phyloP scores from a whole-genome alignment of 805 yeast species.

The Lachancea cidri region DNA sequence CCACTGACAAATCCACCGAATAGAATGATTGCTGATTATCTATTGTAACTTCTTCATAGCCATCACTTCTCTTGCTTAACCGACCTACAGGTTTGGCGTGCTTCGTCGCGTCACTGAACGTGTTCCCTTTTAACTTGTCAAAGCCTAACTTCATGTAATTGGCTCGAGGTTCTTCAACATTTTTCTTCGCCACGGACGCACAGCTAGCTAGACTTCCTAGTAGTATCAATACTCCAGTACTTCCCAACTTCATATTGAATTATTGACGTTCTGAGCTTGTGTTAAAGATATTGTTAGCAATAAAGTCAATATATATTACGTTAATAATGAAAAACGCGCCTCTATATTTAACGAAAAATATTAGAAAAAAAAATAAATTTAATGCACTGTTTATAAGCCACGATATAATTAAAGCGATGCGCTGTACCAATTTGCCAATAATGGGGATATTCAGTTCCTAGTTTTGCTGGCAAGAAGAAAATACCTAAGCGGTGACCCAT shows the following conservation, averaged over 20 bases:
- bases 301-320: not conserved
- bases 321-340: not conserved
- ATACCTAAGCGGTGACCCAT: too few relatives aligned
- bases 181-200: not conserved
- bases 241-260: not conserved
- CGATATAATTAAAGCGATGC: too few relatives aligned
- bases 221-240: not conserved
- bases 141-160: conserved; percentile 14
- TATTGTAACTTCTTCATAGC: conserved; percentile 32
- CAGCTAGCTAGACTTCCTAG: not conserved
- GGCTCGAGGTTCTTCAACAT: not conserved
- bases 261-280: not conserved
- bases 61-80: conserved; percentile 27
- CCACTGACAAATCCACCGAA: conserved; percentile 43
- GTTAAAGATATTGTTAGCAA: not conserved
- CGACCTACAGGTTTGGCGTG: conserved; percentile 9
- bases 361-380: not conserved
- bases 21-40: conserved; percentile 41
- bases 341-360: not conserved
- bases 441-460: too few relatives aligned
- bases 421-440: too few relatives aligned
- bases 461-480: too few relatives aligned
- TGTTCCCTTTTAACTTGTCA: conserved; percentile 22
- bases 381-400: not conserved
- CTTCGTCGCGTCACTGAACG: conserved; percentile 12